A percentile compares a stretch with the other conserved stretches of the same genome.
Conservation (phyloP, 305 asterid genomes). For the Fraxinus baroniana region DNA sequence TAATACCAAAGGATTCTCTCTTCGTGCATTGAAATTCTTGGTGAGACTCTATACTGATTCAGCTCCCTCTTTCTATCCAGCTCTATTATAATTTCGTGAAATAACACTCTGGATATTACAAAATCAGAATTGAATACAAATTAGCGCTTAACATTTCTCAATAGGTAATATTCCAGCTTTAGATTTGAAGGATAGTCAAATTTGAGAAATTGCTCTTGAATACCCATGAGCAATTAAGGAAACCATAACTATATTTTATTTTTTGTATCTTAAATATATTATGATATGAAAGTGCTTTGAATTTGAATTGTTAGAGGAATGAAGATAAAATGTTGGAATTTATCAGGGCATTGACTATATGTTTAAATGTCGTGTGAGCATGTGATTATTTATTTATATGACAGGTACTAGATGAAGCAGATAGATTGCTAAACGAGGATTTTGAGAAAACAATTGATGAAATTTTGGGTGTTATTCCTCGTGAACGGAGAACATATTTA, state of each 20-base stretch:
- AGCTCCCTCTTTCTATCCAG: not conserved
- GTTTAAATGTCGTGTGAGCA: not conserved
- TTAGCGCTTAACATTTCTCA: not conserved
- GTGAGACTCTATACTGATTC: constrained; percentile 42
- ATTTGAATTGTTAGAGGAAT: not conserved
- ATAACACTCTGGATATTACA: not conserved
- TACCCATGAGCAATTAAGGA: not conserved
- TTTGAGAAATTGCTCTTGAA: not conserved
- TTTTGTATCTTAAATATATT: not conserved
- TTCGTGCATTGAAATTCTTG: constrained; percentile 68
- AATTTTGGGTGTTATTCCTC: constrained; percentile 69
- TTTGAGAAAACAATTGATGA: constrained; percentile 84
- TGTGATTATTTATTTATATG: not conserved
- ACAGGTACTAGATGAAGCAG: constrained; percentile 96
- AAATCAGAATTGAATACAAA: not conserved
- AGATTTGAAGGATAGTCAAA: not conserved
- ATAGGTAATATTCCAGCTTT: not conserved
- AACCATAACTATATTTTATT: not conserved
- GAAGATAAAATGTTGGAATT: not conserved
- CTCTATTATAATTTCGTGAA: not conserved
- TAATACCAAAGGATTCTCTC: constrained; percentile 85
- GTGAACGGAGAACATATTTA: constrained; percentile 72
- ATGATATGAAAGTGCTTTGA: not conserved
- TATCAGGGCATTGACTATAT: not conserved
- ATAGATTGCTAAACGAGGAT: constrained; percentile 85